Conservation (phyloP, 2,329 filamentous ascomycete species). For the Sclerotinia subarctica region DNA sequence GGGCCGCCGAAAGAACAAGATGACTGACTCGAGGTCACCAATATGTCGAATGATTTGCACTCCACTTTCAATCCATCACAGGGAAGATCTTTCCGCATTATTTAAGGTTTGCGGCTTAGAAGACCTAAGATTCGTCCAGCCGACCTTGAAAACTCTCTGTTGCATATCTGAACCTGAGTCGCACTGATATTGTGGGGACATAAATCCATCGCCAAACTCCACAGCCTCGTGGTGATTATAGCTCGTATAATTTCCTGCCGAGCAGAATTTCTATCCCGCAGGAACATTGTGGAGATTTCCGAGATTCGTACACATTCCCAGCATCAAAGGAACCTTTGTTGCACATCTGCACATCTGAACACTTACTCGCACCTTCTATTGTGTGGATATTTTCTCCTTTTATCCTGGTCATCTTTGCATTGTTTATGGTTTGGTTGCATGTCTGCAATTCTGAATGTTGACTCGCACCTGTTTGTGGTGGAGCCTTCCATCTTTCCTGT, state of each 20-base stretch:
- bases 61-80: not conserved
- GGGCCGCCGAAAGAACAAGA: not conserved
- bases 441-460: not conserved
- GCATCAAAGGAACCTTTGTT: not conserved
- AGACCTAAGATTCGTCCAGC: not conserved
- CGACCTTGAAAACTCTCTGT: not conserved
- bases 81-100: not conserved
- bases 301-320: not conserved
- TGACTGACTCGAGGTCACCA: slow-evolving; percentile 7
- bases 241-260: not conserved
- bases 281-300: not conserved
- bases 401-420: not conserved
- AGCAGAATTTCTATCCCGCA: not conserved
- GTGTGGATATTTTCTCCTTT: not conserved
- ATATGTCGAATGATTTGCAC: not conserved
- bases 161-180: not conserved
- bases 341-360: not conserved
- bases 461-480: slow-evolving; percentile 1
- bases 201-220: not conserved
- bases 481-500: not conserved
- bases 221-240: not conserved
- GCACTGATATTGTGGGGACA: not conserved
- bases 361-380: not conserved
- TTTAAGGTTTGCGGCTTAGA: not conserved
- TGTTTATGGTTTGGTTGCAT: slow-evolving; percentile 2